These are phyloP conservation scores for Diplodia seriata DNA, from an alignment of 2,329 filamentous ascomycete genomes.

Conservation along the genomic window DNA sequence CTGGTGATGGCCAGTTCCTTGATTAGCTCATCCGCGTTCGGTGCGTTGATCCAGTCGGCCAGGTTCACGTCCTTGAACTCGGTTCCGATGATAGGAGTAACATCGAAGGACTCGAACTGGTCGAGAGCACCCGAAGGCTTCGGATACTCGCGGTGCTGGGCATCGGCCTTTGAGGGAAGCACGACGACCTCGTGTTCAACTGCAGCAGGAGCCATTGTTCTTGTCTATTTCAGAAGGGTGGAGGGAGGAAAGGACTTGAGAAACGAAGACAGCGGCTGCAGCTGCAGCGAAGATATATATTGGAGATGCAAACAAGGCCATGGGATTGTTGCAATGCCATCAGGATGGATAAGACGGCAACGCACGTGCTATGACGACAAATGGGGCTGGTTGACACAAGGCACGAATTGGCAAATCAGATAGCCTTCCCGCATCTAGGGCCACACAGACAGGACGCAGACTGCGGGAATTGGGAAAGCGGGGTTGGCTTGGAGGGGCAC, in stretches of 20 bases:
- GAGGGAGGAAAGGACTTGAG: background rate
- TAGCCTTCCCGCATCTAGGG: background rate
- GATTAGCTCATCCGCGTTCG: slow-evolving; percentile 68
- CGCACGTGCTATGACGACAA: slow-evolving; percentile 28
- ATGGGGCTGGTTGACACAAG: slow-evolving; percentile 12
- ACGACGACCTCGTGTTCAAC: slow-evolving; percentile 31
- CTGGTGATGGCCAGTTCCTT: slow-evolving; percentile 64
- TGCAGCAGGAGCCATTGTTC: slow-evolving; percentile 27
- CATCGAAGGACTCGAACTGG: slow-evolving; percentile 62
- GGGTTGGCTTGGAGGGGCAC: background rate
- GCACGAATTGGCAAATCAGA: background rate
- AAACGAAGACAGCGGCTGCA: background rate
- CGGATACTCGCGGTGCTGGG: slow-evolving; percentile 47
- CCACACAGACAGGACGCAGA: background rate
- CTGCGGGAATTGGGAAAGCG: slow-evolving; percentile 2
- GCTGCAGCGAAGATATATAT: background rate
- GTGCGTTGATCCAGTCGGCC: slow-evolving; percentile 67
- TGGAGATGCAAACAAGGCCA: slow-evolving; percentile 5
- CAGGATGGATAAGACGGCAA: slow-evolving; percentile 17
- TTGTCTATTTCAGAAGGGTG: background rate
- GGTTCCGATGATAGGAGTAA: slow-evolving; percentile 67
- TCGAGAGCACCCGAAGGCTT: slow-evolving; percentile 61
- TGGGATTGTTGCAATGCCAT: slow-evolving; percentile 10
- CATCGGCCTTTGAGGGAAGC: slow-evolving; percentile 13
- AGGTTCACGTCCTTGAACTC: slow-evolving; percentile 67